These are phyloP conservation scores for Mycosphaerella arachidis DNA, from an alignment of 2,329 filamentous ascomycete species.

Conservation along the genomic window DNA sequence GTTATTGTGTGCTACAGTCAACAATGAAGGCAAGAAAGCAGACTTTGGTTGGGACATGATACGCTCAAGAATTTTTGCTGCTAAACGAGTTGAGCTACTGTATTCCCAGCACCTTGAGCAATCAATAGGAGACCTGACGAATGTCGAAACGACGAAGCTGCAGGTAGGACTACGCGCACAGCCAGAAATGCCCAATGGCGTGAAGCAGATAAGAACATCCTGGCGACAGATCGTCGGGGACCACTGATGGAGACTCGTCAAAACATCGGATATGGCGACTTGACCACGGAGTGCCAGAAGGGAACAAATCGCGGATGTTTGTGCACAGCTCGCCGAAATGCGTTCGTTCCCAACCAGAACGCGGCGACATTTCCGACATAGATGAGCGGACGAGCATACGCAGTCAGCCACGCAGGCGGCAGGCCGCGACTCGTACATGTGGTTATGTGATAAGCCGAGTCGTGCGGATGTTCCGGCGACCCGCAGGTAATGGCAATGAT, in stretches of 20 bases:
- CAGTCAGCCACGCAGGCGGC: neutral
- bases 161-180: slow-evolving; percentile 1
- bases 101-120: neutral
- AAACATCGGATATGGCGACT: slow-evolving; percentile 1
- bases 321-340: neutral
- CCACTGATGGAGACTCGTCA: neutral
- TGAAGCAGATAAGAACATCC: neutral
- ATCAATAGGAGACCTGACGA: neutral
- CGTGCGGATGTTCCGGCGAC: neutral
- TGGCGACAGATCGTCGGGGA: neutral
- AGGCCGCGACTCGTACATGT: neutral
- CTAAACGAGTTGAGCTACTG: neutral
- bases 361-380: neutral
- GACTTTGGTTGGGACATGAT: neutral
- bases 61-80: neutral
- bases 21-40: neutral
- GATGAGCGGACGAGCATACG: neutral
- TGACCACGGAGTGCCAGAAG: neutral
- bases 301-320: neutral
- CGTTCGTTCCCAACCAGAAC: neutral
- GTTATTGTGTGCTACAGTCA: neutral
- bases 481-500: neutral
- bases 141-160: slow-evolving; percentile 2
- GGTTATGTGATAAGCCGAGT: neutral
- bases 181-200: slow-evolving; percentile 4